A percentile compares a stretch with the other conserved stretches of the same genome.
phyloP scores from a whole-genome alignment of 371 early-diverging fungal species.

The Mortierella sp. region DNA sequence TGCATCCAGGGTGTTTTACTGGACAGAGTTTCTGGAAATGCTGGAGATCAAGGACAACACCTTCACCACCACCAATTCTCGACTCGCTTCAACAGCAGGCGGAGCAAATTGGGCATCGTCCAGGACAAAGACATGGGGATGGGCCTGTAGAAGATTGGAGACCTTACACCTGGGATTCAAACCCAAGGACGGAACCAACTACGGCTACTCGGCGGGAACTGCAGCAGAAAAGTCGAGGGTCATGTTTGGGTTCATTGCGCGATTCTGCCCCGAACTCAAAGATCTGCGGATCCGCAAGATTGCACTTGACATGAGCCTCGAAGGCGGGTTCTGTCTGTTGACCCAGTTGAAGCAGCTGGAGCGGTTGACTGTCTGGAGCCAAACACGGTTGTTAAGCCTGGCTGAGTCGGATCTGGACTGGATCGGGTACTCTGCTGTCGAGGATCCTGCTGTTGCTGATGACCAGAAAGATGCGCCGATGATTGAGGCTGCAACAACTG shows the following conservation, averaged over 20 bases:
- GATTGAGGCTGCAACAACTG: background rate
- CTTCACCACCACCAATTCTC: background rate
- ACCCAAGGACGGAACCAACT: background rate
- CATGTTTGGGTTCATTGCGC: constrained; percentile 18
- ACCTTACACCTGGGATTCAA: constrained; percentile 21
- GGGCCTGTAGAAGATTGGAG: constrained; percentile 17
- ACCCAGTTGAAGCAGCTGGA: constrained; percentile 10
- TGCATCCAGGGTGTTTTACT: constrained; percentile 7
- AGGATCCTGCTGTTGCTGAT: background rate
- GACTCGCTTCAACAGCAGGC: background rate
- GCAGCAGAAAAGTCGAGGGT: background rate
- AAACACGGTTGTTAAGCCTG: background rate
- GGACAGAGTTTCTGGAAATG: constrained; percentile 17
- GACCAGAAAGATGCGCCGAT: background rate
- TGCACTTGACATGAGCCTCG: background rate
- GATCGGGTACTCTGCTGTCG: background rate
- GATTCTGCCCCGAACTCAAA: constrained; percentile 11
- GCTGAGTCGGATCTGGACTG: constrained; percentile 2
- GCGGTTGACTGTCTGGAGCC: background rate
- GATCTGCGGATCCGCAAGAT: background rate
- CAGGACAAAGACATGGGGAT: background rate
- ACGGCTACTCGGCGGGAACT: background rate
- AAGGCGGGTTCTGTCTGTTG: constrained; percentile 20
- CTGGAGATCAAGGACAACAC: background rate
- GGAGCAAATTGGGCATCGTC: background rate